Percentiles rank a stretch among this genome's conserved stretches.
Conservation (phyloP, 768 basidiomycete genomes). For the Naganishia randhawae region DNA sequence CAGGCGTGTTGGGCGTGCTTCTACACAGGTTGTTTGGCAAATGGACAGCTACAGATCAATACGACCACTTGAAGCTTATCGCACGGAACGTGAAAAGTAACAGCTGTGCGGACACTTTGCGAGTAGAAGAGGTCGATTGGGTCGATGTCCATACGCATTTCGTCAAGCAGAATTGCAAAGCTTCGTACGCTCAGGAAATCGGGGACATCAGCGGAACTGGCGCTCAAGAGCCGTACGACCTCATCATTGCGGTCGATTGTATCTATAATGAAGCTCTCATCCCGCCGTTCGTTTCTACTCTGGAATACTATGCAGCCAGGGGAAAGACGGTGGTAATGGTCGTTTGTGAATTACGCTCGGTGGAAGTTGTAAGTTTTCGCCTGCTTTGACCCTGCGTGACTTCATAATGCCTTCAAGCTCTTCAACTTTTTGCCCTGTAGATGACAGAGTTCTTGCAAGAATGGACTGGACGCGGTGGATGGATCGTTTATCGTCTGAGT, state of each 20-base stretch:
- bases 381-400: constrained; percentile 15
- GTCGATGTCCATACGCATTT: constrained; percentile 27
- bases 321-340: constrained; percentile 42
- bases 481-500: constrained; percentile 40
- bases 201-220: neutral
- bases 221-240: constrained; percentile 31
- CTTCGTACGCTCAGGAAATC: neutral
- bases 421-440: constrained; percentile 19
- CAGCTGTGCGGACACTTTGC: constrained; percentile 19
- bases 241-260: constrained; percentile 47
- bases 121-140: constrained; percentile 47
- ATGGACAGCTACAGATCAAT: constrained; percentile 41
- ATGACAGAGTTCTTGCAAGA: constrained; percentile 39
- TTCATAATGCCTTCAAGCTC: neutral
- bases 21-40: constrained; percentile 33
- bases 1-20: constrained; percentile 43
- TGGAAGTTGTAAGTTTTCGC: constrained; percentile 42
- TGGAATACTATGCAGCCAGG: constrained; percentile 35
- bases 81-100: constrained; percentile 42
- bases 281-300: constrained; percentile 42
- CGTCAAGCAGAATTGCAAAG: neutral
- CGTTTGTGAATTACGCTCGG: constrained; percentile 44
- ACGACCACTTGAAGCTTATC: constrained; percentile 45
- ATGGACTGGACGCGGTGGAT: constrained; percentile 34
- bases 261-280: constrained; percentile 49